Conservation (phyloP, 306 rosid species). For the Lathyrus aphaca region DNA sequence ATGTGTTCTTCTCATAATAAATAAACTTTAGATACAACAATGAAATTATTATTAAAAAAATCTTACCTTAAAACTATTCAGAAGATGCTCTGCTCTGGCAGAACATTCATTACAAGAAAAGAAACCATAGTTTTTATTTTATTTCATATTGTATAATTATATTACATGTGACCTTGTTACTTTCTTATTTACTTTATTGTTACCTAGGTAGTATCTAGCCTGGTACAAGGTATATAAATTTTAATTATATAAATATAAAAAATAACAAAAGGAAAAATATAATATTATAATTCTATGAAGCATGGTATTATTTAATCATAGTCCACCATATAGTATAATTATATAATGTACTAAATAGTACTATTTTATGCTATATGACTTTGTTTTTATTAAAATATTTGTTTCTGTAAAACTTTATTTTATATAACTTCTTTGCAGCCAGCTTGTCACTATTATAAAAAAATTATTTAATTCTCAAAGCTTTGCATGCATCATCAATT, state of each 20-base stretch:
- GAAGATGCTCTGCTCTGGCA: constrained; percentile 37
- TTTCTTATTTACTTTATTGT: constrained; percentile 33
- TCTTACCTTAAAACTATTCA: not conserved
- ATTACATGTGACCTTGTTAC: constrained; percentile 38
- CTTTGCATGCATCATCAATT: constrained; percentile 48
- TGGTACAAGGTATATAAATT: constrained; percentile 29
- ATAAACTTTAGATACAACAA: constrained; percentile 15
- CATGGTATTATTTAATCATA: constrained; percentile 39
- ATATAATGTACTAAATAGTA: constrained; percentile 5
- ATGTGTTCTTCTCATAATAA: not conserved
- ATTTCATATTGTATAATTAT: constrained; percentile 34
- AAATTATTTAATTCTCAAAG: constrained; percentile 36
- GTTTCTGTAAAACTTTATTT: constrained; percentile 28
- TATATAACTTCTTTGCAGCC: constrained; percentile 39
- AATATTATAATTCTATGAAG: constrained; percentile 19
- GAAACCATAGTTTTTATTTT: constrained; percentile 33
- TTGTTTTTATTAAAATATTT: constrained; percentile 25
- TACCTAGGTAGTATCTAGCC: constrained; percentile 45
- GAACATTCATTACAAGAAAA: constrained; percentile 44
- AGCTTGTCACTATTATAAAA: constrained; percentile 41
- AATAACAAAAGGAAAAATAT: constrained; percentile 18
- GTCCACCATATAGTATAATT: constrained; percentile 15
- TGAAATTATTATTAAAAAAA: constrained; percentile 14
- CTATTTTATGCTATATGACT: constrained; percentile 35
- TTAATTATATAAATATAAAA: constrained; percentile 32